Conservation (phyloP, 139 green algal species). For the Spirogloea muscicola region DNA sequence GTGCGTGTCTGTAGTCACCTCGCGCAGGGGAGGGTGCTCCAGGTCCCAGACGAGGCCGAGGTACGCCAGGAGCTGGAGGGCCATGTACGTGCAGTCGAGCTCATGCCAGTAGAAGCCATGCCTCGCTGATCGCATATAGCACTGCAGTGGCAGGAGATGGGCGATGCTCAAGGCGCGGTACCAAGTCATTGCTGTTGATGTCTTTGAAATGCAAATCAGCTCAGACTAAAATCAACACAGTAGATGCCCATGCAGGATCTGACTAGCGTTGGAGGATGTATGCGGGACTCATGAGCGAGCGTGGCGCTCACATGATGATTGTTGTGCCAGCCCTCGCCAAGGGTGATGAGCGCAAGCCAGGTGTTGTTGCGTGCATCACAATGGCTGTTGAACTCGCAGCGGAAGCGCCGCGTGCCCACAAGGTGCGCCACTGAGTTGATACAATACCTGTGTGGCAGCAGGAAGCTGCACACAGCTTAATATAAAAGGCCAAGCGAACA, state of each 20-base stretch:
- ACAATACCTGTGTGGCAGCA: conserved; percentile 35
- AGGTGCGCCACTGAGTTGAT: conserved; percentile 50
- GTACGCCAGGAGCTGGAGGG: neutral
- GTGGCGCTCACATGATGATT: conserved; percentile 47
- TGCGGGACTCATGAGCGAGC: neutral
- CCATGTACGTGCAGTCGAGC: conserved; percentile 29
- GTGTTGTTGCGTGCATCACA: conserved; percentile 47
- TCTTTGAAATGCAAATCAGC: neutral
- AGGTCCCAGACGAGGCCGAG: conserved; percentile 33
- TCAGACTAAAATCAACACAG: neutral
- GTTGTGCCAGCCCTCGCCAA: conserved; percentile 52
- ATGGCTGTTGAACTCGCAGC: conserved; percentile 45
- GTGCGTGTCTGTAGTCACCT: conserved; percentile 21
- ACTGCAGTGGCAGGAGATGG: conserved; percentile 1
- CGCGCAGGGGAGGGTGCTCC: conserved; percentile 7
- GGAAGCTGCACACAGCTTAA: neutral
- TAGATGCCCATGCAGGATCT: neutral
- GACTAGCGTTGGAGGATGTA: neutral
- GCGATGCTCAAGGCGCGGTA: neutral
- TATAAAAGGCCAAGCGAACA: neutral
- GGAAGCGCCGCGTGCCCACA: conserved; percentile 30
- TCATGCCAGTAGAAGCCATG: conserved; percentile 29
- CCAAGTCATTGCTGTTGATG: neutral
- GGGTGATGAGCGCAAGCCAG: conserved; percentile 35
- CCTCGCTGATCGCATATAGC: conserved; percentile 32